Base-by-base conservation (phyloP, 2,329 filamentous ascomycete genomes). In the Colletotrichum graminicola region DNA sequence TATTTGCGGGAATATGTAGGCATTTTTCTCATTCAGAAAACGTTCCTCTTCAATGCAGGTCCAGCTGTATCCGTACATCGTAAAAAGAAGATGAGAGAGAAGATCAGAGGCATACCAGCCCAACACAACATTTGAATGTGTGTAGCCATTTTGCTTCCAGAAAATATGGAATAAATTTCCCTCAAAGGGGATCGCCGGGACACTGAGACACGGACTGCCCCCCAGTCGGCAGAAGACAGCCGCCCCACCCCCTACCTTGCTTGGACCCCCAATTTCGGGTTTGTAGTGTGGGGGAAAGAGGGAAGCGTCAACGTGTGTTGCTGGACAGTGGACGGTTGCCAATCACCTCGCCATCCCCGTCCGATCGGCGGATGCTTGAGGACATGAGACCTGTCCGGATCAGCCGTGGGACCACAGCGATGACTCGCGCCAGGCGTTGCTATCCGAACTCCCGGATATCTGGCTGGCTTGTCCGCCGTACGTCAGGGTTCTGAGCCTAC, bases 141-240 rank as follows among this genome's bases (percentile, higher is more conserved):
- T 32, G 18, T 21, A 18, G 26, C 57, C 8, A 45, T n/a, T 5
- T 12, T 21, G 56, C 16, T 51, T 36, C 39, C 39, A 43, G 36
- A 18, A 65, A 57, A 36, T 52, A 34, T 16, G 7, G n/a, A 66
- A 41, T 63, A 62, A 39, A 45, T 52, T 68, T 68, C 55, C 57
- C 51, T 36, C 43, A 12, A 16, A 34, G 51, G 64, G 43, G 29
- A 63, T 39, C n/a, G 29, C 29, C 65, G 64, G 52, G 32, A 55
- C 55, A 52, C 45, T 29, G 29, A 29, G 29, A 29, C 4, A 29
- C 29, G 5, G 11, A 16, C 32, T 36, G 12, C 21, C 5, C 3
- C 34, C 12, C 21, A 16, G 5, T 39, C 3, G 21, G 11, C 14
- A 14, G 1, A 26, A 41, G n/a, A 3, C 18, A n/a, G 29, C 29